Evolutionary conservation across 176 grass and related monocot genomes (phyloP).

Genomic region (Musa troglodytarum): DNA sequence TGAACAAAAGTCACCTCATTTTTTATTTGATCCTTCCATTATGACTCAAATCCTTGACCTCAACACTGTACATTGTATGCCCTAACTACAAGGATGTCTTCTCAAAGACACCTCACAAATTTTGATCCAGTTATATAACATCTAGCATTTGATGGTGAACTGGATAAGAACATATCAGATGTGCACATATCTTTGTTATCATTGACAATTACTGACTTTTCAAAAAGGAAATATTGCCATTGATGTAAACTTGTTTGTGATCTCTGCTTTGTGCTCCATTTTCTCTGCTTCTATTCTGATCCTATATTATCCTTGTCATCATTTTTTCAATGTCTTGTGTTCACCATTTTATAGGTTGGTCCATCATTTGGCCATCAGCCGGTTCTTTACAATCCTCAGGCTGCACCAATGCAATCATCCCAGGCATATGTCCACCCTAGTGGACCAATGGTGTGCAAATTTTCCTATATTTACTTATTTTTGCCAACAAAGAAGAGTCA

Average conservation of each 20-base stretch:
- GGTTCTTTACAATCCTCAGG: conserved; percentile 47
- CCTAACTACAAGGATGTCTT: too few relatives aligned
- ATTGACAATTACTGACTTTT: neutral
- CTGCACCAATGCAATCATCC: conserved; percentile 31
- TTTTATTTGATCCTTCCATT: too few relatives aligned
- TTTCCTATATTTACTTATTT: conserved; percentile 5
- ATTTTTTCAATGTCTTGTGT: neutral
- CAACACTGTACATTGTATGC: too few relatives aligned
- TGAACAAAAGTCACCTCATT: neutral
- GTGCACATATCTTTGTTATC: neutral
- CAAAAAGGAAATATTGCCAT: neutral
- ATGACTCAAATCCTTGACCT: too few relatives aligned
- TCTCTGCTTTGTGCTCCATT: neutral
- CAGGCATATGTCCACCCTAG: conserved; percentile 53
- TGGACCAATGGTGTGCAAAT: conserved; percentile 34
- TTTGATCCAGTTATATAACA: neutral
- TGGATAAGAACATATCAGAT: neutral
- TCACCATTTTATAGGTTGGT: conserved; percentile 29
- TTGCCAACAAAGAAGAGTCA: neutral
- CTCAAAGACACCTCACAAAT: neutral
- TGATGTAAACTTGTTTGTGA: neutral
- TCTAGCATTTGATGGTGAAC: neutral
- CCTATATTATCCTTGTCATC: neutral
- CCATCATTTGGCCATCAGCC: conserved; percentile 48
- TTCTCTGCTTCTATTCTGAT: neutral